phyloP scores from a whole-genome alignment of 2,329 filamentous ascomycete genomes.

The Colletotrichum cereale region DNA sequence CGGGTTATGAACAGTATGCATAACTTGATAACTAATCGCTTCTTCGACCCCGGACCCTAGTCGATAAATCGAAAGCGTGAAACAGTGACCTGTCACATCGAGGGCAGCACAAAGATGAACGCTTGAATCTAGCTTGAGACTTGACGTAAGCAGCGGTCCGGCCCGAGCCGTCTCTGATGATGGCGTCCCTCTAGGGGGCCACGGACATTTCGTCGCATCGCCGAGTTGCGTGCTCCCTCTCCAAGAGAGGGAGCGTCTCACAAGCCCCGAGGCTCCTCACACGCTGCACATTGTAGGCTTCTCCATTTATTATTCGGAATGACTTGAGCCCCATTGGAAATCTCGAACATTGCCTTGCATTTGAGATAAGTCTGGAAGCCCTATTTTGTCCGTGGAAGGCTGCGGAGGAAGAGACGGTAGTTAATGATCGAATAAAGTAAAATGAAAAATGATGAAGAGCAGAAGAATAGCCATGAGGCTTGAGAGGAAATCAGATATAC shows the following conservation, averaged over 20 bases:
- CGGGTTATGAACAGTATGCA: background rate
- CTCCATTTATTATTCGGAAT: background rate
- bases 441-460: no score
- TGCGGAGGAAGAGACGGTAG: background rate
- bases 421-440: no score
- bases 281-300: background rate
- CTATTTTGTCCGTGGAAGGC: rapidly evolving
- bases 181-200: background rate
- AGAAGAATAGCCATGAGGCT: no score
- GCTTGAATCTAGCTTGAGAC: background rate
- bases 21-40: background rate
- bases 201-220: background rate
- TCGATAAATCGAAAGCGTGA: background rate
- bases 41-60: background rate
- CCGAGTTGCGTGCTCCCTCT: background rate
- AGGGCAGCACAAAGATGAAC: no score
- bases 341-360: no score
- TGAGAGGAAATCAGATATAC: no score
- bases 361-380: background rate
- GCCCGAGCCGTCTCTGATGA: background rate
- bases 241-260: background rate
- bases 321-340: no score
- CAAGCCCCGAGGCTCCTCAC: background rate
- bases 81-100: background rate
- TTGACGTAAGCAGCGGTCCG: background rate